A percentile compares a stretch with the other conserved stretches of the same genome.
Evolutionary conservation across 371 early-diverging fungal species (phyloP).

Genomic region (Mortierella sp.): DNA sequence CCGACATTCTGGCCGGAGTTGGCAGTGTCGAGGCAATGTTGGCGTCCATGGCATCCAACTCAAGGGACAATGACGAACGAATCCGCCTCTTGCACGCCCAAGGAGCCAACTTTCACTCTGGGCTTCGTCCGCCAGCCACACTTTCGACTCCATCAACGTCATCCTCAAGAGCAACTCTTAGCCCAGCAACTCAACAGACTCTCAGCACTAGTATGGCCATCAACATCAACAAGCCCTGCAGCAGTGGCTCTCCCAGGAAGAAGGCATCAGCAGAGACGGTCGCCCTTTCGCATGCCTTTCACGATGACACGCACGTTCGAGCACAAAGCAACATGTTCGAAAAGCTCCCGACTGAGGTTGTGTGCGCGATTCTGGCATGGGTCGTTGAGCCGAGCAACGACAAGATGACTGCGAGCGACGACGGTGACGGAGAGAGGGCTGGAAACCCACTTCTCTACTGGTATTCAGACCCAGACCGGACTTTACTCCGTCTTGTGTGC

Average conservation of each 20-base stretch:
- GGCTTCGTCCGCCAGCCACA: neutral
- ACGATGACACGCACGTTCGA: neutral
- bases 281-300: neutral
- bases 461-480: conserved; percentile 22
- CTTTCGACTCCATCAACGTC: neutral
- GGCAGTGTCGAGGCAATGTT: conserved; percentile 9
- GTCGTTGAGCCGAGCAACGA: conserved; percentile 9
- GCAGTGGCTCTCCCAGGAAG: neutral
- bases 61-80: conserved; percentile 2
- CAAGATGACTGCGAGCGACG: conserved; percentile 11
- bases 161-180: neutral
- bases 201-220: neutral
- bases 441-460: conserved; percentile 21
- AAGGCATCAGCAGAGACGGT: neutral
- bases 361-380: conserved; percentile 30
- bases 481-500: conserved; percentile 24
- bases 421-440: conserved; percentile 20
- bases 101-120: neutral
- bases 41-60: neutral
- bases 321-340: conserved; percentile 12
- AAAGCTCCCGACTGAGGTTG: conserved; percentile 21
- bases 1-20: neutral
- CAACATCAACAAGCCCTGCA: neutral
- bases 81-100: neutral
- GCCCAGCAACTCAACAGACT: neutral